Conservation (phyloP, 1,139 yeast species). For the Saccharomyces pastorianus region DNA sequence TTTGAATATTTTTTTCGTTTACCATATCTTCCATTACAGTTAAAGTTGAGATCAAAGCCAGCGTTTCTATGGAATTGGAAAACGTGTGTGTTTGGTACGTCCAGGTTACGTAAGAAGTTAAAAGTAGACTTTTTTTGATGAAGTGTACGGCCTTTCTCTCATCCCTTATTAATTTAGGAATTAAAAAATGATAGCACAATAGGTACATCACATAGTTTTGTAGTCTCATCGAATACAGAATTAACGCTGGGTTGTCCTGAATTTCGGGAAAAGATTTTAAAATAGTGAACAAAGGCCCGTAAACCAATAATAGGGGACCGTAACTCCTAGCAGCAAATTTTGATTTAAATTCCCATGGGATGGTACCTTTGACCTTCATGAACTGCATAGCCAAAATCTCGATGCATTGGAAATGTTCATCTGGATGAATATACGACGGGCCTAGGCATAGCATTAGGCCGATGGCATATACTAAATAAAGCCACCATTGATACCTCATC, state of each 20-base stretch:
- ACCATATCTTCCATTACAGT: conserved; percentile 30
- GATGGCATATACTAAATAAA: conserved; percentile 17
- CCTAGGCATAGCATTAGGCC: conserved; percentile 59
- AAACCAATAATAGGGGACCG: conserved; percentile 57
- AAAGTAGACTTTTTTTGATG: conserved; percentile 55
- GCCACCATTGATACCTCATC: background rate
- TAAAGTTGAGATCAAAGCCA: conserved; percentile 50
- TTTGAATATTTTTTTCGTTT: conserved; percentile 1
- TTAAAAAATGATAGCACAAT: conserved; percentile 22
- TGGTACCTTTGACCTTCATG: conserved; percentile 43
- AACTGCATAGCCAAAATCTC: conserved; percentile 49
- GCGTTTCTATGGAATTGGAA: conserved; percentile 79
- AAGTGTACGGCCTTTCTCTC: conserved; percentile 25
- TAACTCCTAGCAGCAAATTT: conserved; percentile 62
- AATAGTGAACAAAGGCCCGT: conserved; percentile 51
- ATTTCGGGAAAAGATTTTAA: conserved; percentile 13
- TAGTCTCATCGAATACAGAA: conserved; percentile 53
- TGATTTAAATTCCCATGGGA: conserved; percentile 80
- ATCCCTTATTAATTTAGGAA: background rate
- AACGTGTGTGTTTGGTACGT: conserved; percentile 81
- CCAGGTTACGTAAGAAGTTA: conserved; percentile 73
- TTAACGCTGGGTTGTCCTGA: conserved; percentile 34
- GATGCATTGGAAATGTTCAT: conserved; percentile 88
- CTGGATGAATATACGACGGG: conserved; percentile 90
- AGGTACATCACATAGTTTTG: conserved; percentile 45